Evolutionary conservation across 2,329 filamentous ascomycete species (phyloP).

Genomic region (Fusarium pseudograminearum): DNA sequence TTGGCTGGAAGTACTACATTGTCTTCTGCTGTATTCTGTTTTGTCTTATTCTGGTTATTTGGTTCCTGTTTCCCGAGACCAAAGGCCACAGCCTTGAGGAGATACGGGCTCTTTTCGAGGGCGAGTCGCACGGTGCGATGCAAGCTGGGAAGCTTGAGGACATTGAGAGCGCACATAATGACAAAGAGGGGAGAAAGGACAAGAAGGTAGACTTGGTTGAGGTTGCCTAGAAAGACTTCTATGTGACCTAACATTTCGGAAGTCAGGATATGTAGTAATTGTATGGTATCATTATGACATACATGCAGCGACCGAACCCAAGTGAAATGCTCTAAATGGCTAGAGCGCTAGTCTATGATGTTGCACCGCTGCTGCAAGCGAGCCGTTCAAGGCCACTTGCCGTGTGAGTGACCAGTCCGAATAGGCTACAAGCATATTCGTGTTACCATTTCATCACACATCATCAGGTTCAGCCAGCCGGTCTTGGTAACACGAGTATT

Average conservation of each 20-base stretch:
- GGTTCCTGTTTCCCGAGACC: slow-evolving; percentile 54
- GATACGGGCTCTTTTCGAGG: slow-evolving; percentile 49
- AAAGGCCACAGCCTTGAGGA: slow-evolving; percentile 50
- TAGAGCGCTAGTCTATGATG: fast-evolving
- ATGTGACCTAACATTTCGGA: too few species aligned
- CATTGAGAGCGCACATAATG: slow-evolving; percentile 16
- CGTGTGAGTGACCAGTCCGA: neutral
- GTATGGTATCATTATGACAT: neutral
- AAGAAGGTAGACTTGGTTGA: slow-evolving; percentile 37
- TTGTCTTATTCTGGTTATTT: slow-evolving; percentile 51
- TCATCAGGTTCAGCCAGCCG: neutral
- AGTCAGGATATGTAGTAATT: too few species aligned
- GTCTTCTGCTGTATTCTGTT: slow-evolving; percentile 54
- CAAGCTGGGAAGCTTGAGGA: slow-evolving; percentile 21
- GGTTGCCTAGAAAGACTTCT: slow-evolving; percentile 8
- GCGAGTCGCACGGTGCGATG: slow-evolving; percentile 7
- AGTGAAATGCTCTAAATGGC: fast-evolving
- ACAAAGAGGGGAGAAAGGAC: slow-evolving; percentile 20
- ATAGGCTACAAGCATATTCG: neutral
- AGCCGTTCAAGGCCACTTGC: fast-evolving
- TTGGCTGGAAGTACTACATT: slow-evolving; percentile 57
- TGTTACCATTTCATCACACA: fast-evolving
- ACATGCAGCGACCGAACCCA: fast-evolving
- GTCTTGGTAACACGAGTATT: neutral
- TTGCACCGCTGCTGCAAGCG: neutral